phyloP scores from a whole-genome alignment of 2,329 filamentous ascomycete genomes.

The Botryosphaeria dothidea region DNA sequence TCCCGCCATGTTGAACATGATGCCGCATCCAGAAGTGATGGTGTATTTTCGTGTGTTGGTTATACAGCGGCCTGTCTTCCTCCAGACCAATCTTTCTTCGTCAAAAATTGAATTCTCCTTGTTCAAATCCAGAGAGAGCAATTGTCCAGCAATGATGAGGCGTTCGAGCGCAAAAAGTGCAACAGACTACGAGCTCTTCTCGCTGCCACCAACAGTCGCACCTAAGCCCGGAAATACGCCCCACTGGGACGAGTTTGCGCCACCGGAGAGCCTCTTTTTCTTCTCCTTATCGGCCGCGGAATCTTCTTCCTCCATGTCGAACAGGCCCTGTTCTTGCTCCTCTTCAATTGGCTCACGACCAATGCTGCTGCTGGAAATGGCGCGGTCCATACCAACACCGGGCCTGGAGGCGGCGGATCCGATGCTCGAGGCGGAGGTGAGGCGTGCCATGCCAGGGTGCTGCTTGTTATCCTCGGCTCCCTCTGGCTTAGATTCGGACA shows the following conservation, averaged over 20 bases:
- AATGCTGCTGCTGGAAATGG: slow-evolving; percentile 40
- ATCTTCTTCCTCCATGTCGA: slow-evolving; percentile 45
- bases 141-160: neutral
- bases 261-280: slow-evolving; percentile 6
- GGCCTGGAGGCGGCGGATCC: slow-evolving; percentile 24
- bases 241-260: neutral
- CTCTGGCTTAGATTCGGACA: slow-evolving; percentile 23
- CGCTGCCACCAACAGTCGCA: neutral
- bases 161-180: no score
- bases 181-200: slow-evolving; percentile 4
- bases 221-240: slow-evolving; percentile 4
- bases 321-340: slow-evolving; percentile 43
- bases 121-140: neutral
- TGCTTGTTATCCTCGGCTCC: slow-evolving; percentile 27
- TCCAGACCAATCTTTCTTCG: neutral
- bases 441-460: slow-evolving; percentile 68
- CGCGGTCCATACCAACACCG: slow-evolving; percentile 37
- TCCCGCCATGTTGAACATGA: slow-evolving; percentile 12
- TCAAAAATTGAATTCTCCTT: neutral
- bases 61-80: slow-evolving; percentile 9
- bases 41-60: slow-evolving; percentile 11
- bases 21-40: slow-evolving; percentile 2
- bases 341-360: slow-evolving; percentile 43
- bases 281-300: slow-evolving; percentile 2
- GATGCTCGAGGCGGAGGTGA: slow-evolving; percentile 36